Percentiles rank a stretch among this genome's conserved stretches.
phyloP scores from a whole-genome alignment of 2,329 filamentous ascomycete species.

The Diaporthe nobilis region DNA sequence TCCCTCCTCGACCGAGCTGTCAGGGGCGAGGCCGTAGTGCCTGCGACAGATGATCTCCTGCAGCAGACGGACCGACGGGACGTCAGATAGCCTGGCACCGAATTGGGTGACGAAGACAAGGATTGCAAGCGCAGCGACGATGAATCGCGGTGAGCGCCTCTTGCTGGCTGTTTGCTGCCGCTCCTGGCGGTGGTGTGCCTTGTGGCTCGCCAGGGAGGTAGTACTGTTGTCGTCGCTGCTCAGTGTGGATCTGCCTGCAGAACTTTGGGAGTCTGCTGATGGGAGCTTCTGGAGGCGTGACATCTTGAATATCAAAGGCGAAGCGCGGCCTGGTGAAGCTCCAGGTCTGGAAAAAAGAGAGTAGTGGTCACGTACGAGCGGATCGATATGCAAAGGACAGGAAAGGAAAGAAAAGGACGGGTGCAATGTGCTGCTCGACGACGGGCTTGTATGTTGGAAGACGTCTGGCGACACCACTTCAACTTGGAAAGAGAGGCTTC shows the following conservation, averaged over 20 bases:
- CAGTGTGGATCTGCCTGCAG: slow-evolving; percentile 1
- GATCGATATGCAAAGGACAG: background rate
- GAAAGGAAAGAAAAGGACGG: too few species aligned
- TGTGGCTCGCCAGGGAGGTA: background rate
- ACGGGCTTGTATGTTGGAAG: too few species aligned
- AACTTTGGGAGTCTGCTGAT: background rate
- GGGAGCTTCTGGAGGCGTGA: background rate
- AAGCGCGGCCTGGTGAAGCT: background rate
- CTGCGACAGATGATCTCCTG: slow-evolving; percentile 35
- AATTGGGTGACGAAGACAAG: slow-evolving; percentile 36
- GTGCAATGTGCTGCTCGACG: background rate
- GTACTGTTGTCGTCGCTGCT: background rate
- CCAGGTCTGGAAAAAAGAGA: background rate
- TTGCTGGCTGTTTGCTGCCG: background rate
- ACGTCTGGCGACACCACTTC: background rate
- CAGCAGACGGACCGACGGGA: slow-evolving; percentile 30
- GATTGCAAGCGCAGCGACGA: slow-evolving; percentile 11
- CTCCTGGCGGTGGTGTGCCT: background rate
- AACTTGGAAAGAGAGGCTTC: background rate
- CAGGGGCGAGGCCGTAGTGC: background rate
- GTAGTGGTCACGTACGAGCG: background rate
- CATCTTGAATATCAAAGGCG: background rate
- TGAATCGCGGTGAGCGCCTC: background rate
- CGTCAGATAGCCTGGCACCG: slow-evolving; percentile 27
- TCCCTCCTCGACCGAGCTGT: background rate